Conservation (phyloP, 257 asterid genomes). For the Vinca minor region DNA sequence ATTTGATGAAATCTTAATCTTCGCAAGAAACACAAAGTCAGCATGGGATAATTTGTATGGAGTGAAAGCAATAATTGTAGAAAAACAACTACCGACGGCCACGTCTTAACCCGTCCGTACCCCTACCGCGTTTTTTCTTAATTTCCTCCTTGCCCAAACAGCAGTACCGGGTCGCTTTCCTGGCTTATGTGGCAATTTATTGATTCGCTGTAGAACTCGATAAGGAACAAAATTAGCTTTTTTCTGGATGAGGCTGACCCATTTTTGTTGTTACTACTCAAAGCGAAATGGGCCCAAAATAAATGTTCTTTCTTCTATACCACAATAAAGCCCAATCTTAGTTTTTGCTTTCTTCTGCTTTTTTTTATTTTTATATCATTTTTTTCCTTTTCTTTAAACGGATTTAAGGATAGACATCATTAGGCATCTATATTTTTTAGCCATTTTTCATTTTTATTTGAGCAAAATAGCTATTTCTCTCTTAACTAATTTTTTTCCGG, state of each 20-base stretch:
- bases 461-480: no score
- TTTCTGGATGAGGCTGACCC: slow-evolving; percentile 6
- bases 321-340: not conserved
- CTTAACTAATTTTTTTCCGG: no score
- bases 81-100: slow-evolving; percentile 7
- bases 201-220: not conserved
- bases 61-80: not conserved
- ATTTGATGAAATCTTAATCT: no score
- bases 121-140: slow-evolving; percentile 13
- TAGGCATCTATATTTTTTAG: no score
- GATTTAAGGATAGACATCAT: no score
- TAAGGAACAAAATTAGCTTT: not conserved
- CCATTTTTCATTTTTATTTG: no score
- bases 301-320: not conserved
- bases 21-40: not conserved
- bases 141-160: slow-evolving; percentile 11
- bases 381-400: no score
- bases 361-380: no score
- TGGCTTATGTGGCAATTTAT: not conserved
- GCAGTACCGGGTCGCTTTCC: slow-evolving; percentile 13
- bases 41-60: not conserved
- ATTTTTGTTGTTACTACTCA: no score
- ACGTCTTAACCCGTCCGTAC: not conserved
- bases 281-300: not conserved
- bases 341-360: not conserved